Conservation (phyloP, 2,329 filamentous ascomycete species). For the Calonectria pteridis region DNA sequence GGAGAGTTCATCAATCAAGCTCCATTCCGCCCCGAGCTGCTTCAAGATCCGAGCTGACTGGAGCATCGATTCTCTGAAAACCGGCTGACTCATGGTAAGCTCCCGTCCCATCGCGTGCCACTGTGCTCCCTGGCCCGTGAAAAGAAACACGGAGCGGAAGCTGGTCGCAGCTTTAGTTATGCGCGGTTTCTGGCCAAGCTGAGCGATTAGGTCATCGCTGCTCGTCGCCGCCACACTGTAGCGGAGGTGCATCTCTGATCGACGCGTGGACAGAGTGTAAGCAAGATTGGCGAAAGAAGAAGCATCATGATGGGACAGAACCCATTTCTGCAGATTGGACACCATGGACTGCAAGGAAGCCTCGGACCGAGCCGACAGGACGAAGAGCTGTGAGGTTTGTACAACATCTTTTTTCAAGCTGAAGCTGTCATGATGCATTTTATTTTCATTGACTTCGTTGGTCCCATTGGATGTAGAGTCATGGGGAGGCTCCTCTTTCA, state of each 20-base stretch:
- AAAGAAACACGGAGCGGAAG: conserved; percentile 38
- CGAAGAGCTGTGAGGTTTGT: conserved; percentile 24
- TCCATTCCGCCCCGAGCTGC: conserved; percentile 35
- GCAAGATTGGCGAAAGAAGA: conserved; percentile 27
- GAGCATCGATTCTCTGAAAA: conserved; percentile 28
- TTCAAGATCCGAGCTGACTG: background rate
- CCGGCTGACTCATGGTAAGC: conserved; percentile 27
- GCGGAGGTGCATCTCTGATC: conserved; percentile 23
- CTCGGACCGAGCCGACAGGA: conserved; percentile 26
- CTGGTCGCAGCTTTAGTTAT: conserved; percentile 18
- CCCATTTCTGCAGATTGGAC: conserved; percentile 25
- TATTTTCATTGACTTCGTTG: background rate
- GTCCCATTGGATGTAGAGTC: background rate
- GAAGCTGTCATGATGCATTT: background rate
- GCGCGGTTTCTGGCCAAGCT: conserved; percentile 21
- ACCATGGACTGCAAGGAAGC: conserved; percentile 23
- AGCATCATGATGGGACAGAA: conserved; percentile 1
- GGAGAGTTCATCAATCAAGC: conserved; percentile 39
- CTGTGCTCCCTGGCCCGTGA: conserved; percentile 54
- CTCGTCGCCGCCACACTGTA: conserved; percentile 18
- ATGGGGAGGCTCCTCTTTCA: background rate
- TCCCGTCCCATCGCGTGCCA: conserved; percentile 49
- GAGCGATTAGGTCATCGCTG: conserved; percentile 11
- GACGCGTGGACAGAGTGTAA: conserved; percentile 27
- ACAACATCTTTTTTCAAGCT: background rate